phyloP scores from a whole-genome alignment of 2,329 filamentous ascomycete genomes.

The Phoma sp. region DNA sequence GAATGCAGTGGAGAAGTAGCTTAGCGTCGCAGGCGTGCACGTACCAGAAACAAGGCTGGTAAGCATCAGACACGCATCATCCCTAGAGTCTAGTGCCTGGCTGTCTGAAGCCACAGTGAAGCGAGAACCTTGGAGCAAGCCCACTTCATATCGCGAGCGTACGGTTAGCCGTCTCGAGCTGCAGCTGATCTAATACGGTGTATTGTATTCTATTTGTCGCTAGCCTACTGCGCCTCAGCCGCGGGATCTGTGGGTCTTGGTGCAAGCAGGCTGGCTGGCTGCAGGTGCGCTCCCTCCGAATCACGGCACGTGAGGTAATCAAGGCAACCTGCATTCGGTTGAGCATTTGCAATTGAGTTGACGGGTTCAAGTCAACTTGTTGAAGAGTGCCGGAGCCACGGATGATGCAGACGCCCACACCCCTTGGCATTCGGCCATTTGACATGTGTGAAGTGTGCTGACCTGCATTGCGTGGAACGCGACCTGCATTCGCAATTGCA shows the following conservation, averaged over 20 bases:
- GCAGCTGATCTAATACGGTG: background rate
- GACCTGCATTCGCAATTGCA: slow-evolving; percentile 1
- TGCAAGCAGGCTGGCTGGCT: background rate
- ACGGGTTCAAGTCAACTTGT: background rate
- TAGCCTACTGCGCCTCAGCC: background rate
- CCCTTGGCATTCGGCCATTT: background rate
- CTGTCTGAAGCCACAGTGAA: slow-evolving; percentile 5
- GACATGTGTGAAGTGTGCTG: background rate
- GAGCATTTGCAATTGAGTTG: background rate
- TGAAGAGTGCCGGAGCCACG: background rate
- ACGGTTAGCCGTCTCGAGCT: background rate
- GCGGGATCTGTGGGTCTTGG: background rate
- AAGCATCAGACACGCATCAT: slow-evolving; percentile 17
- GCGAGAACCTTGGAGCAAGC: slow-evolving; percentile 8
- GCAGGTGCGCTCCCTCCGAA: background rate
- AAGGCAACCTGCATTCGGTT: background rate
- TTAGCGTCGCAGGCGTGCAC: slow-evolving; percentile 13
- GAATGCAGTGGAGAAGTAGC: slow-evolving; percentile 17
- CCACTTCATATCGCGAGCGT: slow-evolving; percentile 2
- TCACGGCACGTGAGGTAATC: background rate
- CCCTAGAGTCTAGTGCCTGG: slow-evolving; percentile 7
- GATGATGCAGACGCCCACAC: no score
- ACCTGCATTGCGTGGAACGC: slow-evolving; percentile 11
- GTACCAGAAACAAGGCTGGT: slow-evolving; percentile 16
- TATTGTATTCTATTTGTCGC: slow-evolving; percentile 2